phyloP scores from a whole-genome alignment of 2,329 filamentous ascomycete genomes.

The Sarocladium kiliense region DNA sequence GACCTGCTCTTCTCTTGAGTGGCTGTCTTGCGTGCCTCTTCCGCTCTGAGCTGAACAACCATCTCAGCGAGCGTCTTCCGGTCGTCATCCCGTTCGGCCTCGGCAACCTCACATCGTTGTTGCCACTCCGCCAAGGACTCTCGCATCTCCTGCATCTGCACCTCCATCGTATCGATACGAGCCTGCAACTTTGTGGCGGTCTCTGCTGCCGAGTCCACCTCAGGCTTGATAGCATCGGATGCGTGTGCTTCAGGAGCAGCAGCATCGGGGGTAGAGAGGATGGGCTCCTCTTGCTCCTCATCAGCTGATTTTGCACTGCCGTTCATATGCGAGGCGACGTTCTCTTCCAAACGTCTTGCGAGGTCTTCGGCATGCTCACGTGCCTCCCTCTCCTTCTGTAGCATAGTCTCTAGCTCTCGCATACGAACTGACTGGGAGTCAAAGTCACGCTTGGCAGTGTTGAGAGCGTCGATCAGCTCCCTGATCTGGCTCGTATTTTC shows the following conservation, averaged over 20 bases:
- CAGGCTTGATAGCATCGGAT: conserved; percentile 18
- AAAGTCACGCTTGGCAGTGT: conserved; percentile 78
- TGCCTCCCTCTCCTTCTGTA: conserved; percentile 75
- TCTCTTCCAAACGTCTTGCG: conserved; percentile 63
- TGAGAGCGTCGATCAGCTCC: conserved; percentile 78
- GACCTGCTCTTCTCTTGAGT: conserved; percentile 35
- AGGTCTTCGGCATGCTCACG: conserved; percentile 80
- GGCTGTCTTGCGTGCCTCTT: conserved; percentile 46
- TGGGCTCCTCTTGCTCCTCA: background rate
- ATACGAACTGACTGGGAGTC: conserved; percentile 77
- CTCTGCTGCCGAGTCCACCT: conserved; percentile 16
- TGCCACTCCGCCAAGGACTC: conserved; percentile 73
- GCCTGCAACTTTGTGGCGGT: conserved; percentile 43
- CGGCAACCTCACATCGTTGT: conserved; percentile 72
- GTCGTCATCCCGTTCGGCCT: conserved; percentile 67
- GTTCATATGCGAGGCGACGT: conserved; percentile 30
- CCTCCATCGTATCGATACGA: conserved; percentile 69
- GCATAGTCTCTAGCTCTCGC: conserved; percentile 67
- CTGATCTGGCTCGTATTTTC: conserved; percentile 69
- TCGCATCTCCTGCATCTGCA: conserved; percentile 76
- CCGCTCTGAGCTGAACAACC: conserved; percentile 75
- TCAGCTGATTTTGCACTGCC: conserved; percentile 14
- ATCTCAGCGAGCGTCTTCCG: conserved; percentile 79
- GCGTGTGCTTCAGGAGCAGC: conserved; percentile 11
- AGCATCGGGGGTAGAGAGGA: background rate